Conservation (phyloP, 2,329 filamentous ascomycete genomes). For the Chalara sp. region DNA sequence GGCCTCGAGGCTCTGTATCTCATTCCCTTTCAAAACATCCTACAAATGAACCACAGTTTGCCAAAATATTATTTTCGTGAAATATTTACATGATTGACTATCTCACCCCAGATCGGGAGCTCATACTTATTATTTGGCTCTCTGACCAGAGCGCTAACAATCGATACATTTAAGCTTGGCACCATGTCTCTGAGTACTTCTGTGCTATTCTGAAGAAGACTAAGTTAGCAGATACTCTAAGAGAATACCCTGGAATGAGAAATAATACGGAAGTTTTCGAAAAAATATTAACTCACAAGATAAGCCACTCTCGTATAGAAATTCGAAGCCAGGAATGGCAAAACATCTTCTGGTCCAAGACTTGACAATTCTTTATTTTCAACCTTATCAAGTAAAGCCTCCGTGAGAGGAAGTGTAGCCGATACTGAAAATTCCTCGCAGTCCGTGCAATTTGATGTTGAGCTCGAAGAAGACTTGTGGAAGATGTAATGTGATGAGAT, state of each 20-base stretch:
- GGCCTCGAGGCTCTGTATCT: no score
- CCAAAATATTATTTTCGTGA: background rate
- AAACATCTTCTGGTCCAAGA: slow-evolving; percentile 25
- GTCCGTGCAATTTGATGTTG: slow-evolving; percentile 23
- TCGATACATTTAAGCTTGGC: background rate
- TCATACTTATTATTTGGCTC: background rate
- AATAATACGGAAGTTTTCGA: no score
- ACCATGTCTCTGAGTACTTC: background rate
- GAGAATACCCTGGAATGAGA: no score
- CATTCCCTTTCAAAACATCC: no score
- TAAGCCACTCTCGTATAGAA: slow-evolving; percentile 24
- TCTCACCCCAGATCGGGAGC: background rate
- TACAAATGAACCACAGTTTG: background rate
- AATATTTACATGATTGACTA: background rate
- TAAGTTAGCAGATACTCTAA: no score
- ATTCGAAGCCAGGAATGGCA: slow-evolving; percentile 24
- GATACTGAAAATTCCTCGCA: slow-evolving; percentile 31
- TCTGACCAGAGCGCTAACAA: background rate
- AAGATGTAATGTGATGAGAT: slow-evolving; percentile 20
- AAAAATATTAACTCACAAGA: no score
- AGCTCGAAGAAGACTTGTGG: slow-evolving; percentile 31
- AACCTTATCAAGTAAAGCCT: slow-evolving; percentile 25
- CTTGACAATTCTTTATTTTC: slow-evolving; percentile 23
- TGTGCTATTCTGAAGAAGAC: background rate
- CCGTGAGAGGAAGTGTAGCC: slow-evolving; percentile 33